phyloP scores from a whole-genome alignment of 371 early-diverging fungal genomes.

The Mucor piriformis region DNA sequence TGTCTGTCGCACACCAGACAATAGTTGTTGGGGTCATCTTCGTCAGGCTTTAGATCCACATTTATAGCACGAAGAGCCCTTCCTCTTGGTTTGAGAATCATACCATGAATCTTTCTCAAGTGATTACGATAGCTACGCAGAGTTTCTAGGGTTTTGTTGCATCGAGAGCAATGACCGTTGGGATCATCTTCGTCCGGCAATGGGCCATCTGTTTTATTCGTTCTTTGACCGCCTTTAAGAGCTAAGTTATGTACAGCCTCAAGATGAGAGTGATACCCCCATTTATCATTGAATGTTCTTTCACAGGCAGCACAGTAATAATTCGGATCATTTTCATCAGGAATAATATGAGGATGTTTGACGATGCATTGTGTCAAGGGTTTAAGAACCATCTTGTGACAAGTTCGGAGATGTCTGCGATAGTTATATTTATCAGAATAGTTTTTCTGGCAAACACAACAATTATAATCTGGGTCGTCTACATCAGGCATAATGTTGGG shows the following conservation, averaged over 20 bases:
- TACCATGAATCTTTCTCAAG: background rate
- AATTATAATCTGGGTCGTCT: background rate
- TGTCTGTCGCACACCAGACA: background rate
- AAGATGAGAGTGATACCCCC: background rate
- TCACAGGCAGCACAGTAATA: background rate
- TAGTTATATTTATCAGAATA: background rate
- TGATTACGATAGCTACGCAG: background rate
- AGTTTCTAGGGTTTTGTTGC: background rate
- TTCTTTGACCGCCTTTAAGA: background rate
- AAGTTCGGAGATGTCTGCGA: background rate
- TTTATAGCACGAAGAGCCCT: background rate
- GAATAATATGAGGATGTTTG: background rate
- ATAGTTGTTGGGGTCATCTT: background rate
- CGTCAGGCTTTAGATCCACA: background rate
- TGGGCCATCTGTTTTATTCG: background rate
- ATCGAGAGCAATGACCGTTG: background rate
- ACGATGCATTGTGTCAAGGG: background rate
- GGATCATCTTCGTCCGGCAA: background rate
- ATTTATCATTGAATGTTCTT: background rate
- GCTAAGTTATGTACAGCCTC: background rate
- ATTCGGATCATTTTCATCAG: constrained; percentile 2
- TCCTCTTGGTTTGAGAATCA: background rate
- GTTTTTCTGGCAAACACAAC: background rate
- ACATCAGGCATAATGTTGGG: background rate
- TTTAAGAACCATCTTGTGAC: background rate